Conservation (phyloP, 306 rosid genomes). For the Luffa acutangula region DNA sequence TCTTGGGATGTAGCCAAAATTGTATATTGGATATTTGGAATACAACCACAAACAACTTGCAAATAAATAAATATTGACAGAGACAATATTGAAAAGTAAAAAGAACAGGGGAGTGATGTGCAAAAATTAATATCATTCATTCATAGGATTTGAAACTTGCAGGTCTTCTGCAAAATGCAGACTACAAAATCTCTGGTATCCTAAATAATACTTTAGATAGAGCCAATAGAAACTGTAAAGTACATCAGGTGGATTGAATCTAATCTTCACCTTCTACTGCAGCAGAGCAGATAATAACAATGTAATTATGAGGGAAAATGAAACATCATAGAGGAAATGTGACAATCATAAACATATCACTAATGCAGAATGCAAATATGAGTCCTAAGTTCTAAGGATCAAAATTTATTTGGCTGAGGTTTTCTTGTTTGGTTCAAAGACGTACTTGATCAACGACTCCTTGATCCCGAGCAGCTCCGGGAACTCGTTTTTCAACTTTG, state of each 20-base stretch:
- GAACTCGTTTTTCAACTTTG: conserved; percentile 55
- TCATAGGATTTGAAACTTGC: conserved; percentile 1
- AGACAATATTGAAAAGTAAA: neutral
- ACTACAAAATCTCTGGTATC: neutral
- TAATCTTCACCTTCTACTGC: conserved; percentile 1
- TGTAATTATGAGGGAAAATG: neutral
- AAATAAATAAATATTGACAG: no score
- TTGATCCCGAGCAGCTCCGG: conserved; percentile 58
- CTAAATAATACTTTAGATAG: neutral
- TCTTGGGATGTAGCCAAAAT: neutral
- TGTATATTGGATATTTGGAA: neutral
- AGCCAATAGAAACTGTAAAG: neutral
- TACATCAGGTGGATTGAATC: neutral
- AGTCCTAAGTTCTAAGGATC: conserved; percentile 9
- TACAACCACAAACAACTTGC: no score
- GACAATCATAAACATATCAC: neutral
- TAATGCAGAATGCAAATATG: conserved; percentile 15
- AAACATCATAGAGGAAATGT: neutral
- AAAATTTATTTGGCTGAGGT: conserved; percentile 16
- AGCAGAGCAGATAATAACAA: neutral
- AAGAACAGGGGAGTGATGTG: neutral
- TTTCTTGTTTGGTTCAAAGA: conserved; percentile 56
- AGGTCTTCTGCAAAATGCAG: neutral
- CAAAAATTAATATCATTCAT: conserved; percentile 1
- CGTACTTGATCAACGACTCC: conserved; percentile 55